A percentile compares a stretch with the other conserved stretches of the same genome.
Evolutionary conservation across 805 yeast genomes (phyloP).

Genomic region (Starmerella bombicola): DNA sequence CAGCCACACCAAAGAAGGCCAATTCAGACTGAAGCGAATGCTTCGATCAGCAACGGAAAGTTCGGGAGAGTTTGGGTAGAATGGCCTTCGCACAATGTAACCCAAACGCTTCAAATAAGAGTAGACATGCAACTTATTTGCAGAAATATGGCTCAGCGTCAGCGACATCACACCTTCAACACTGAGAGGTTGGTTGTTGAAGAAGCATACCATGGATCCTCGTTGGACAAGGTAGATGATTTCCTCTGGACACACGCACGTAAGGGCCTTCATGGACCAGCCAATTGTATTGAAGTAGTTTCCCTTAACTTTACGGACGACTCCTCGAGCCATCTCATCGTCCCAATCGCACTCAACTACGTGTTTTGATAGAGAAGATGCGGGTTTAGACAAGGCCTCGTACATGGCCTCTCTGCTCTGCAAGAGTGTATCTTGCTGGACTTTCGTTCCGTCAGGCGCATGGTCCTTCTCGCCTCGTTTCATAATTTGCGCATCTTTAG

Average conservation of each 20-base stretch:
- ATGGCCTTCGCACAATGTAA: constrained; percentile 40
- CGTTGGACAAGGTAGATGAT: constrained; percentile 67
- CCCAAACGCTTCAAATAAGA: constrained; percentile 68
- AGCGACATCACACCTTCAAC: constrained; percentile 52
- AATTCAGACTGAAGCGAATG: background rate
- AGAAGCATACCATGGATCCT: constrained; percentile 45
- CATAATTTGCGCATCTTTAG: constrained; percentile 20
- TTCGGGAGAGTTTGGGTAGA: background rate
- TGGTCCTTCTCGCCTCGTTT: constrained; percentile 77
- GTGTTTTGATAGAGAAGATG: constrained; percentile 35
- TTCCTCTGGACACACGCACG: constrained; percentile 54
- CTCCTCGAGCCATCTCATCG: constrained; percentile 28
- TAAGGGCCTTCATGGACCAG: constrained; percentile 36
- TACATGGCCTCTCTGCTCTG: constrained; percentile 61
- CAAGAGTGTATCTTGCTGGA: constrained; percentile 39
- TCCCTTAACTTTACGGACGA: constrained; percentile 48
- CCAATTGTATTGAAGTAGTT: constrained; percentile 68
- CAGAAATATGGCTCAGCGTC: constrained; percentile 25
- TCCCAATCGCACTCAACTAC: constrained; percentile 42
- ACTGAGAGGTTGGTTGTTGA: constrained; percentile 36
- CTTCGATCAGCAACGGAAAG: background rate
- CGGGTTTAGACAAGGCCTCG: constrained; percentile 38
- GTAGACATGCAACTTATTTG: constrained; percentile 40
- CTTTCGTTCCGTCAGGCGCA: constrained; percentile 62
- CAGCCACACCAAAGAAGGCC: constrained; percentile 4